Evolutionary conservation across 1,284 basidiomycete species (phyloP).

Genomic region (Melampsora occidentalis): DNA sequence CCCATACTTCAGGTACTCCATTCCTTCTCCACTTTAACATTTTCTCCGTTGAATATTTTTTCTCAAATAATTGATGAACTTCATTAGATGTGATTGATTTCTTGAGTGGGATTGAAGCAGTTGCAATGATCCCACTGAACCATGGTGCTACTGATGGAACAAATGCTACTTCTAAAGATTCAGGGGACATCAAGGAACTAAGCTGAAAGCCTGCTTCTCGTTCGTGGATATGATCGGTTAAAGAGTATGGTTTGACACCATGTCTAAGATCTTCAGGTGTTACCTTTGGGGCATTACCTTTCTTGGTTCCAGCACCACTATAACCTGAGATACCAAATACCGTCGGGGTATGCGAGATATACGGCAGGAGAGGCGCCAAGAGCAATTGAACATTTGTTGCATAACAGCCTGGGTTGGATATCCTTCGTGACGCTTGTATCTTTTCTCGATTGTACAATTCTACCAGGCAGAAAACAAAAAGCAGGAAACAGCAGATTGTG

Average conservation of each 20-base stretch:
- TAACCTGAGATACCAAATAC: slow-evolving; percentile 92
- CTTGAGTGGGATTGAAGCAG: slow-evolving; percentile 74
- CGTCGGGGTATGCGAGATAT: slow-evolving; percentile 71
- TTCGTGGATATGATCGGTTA: slow-evolving; percentile 98
- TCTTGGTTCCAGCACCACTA: slow-evolving; percentile 87
- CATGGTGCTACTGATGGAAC: slow-evolving; percentile 84
- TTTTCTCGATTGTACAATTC: slow-evolving; percentile 80
- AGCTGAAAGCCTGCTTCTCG: slow-evolving; percentile 86
- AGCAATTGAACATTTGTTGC: slow-evolving; percentile 90
- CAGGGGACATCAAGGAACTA: slow-evolving; percentile 58
- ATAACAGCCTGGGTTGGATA: slow-evolving; percentile 97
- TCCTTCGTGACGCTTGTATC: slow-evolving; percentile 71
- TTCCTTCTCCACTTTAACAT: slow-evolving; percentile 61
- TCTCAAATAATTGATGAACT: slow-evolving; percentile 70
- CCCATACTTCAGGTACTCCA: slow-evolving; percentile 68
- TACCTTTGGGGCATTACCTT: slow-evolving; percentile 75
- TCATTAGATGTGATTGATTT: slow-evolving; percentile 67
- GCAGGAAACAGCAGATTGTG: slow-evolving; percentile 45
- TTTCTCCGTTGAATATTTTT: slow-evolving; percentile 72
- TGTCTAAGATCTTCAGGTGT: slow-evolving; percentile 69
- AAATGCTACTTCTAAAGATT: slow-evolving; percentile 71
- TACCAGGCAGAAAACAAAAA: slow-evolving; percentile 54
- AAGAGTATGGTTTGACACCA: slow-evolving; percentile 75
- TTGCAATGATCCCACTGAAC: slow-evolving; percentile 94
- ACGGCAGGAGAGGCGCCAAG: slow-evolving; percentile 78